A percentile compares a stretch with the other conserved stretches of the same genome.
Conservation (phyloP, 768 basidiomycete genomes). For the Mycena galericulata region DNA sequence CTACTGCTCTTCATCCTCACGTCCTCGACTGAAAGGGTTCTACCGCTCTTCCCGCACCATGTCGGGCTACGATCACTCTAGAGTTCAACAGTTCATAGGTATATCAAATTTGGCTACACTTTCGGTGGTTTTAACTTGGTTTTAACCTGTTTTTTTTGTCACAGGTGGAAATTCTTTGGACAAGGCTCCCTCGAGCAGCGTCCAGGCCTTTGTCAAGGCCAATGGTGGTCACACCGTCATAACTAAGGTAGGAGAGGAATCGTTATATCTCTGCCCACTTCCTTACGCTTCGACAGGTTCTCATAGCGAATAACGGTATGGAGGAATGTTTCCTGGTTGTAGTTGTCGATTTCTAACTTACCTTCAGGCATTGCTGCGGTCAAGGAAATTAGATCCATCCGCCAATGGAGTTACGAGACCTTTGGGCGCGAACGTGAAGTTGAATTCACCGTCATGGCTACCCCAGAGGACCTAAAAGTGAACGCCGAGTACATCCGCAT, state of each 20-base stretch:
- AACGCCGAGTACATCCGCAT: conserved; percentile 99
- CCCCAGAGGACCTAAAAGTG: conserved; percentile 97
- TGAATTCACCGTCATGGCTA: conserved; percentile 99
- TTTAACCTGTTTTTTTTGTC: conserved; percentile 27
- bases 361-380: conserved; percentile 95
- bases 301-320: conserved; percentile 97
- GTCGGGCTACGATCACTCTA: conserved; percentile 66
- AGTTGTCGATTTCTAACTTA: conserved; percentile 24
- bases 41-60: conserved; percentile 45
- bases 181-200: conserved; percentile 79
- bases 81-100: conserved; percentile 68
- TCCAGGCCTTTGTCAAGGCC: conserved; percentile 91
- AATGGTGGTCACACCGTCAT: conserved; percentile 98
- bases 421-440: conserved; percentile 96
- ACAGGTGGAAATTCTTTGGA: conserved; percentile 97
- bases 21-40: conserved; percentile 20
- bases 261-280: conserved; percentile 12
- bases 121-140: conserved; percentile 27
- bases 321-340: background rate
- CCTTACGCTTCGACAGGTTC: conserved; percentile 89
- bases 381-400: conserved; percentile 98
- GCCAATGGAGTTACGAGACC: conserved; percentile 99
- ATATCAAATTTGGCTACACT: conserved; percentile 30
- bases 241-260: conserved; percentile 79
- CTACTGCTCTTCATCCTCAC: background rate